Evolutionary conservation across 1,139 yeast genomes (phyloP).

Genomic region (Hansenula lynferdii): DNA sequence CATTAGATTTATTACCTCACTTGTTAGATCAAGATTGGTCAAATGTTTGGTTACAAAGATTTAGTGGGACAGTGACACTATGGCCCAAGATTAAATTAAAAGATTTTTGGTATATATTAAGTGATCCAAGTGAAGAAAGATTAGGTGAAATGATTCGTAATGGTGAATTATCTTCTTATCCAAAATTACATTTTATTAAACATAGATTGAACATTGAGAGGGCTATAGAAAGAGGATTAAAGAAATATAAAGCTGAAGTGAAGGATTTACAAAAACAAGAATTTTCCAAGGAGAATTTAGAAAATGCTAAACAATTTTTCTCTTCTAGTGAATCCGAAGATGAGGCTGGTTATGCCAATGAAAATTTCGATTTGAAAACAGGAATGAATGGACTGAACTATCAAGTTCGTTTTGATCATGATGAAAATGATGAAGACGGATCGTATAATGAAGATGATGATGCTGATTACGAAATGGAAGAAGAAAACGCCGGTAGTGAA

Average conservation of each 20-base stretch:
- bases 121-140: slow-evolving; percentile 61
- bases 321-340: slow-evolving; percentile 16
- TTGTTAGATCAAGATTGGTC: slow-evolving; percentile 79
- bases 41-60: slow-evolving; percentile 67
- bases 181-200: slow-evolving; percentile 58
- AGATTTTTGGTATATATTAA: slow-evolving; percentile 61
- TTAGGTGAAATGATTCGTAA: slow-evolving; percentile 51
- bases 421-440: slow-evolving; percentile 10
- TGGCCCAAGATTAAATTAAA: slow-evolving; percentile 62
- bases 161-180: slow-evolving; percentile 66
- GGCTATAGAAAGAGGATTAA: slow-evolving; percentile 49
- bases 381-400: slow-evolving; percentile 13
- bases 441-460: slow-evolving; percentile 9
- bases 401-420: slow-evolving; percentile 15
- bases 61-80: slow-evolving; percentile 70
- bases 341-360: slow-evolving; percentile 5
- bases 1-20: slow-evolving; percentile 64
- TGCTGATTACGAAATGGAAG: slow-evolving; percentile 1
- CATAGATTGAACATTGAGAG: slow-evolving; percentile 62
- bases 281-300: not conserved
- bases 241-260: slow-evolving; percentile 12
- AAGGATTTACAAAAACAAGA: slow-evolving; percentile 2
- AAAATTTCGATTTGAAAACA: slow-evolving; percentile 2
- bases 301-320: not conserved
- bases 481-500: no score